Base-by-base conservation (phyloP, 176 grass and related monocot species). In the Bromus sterilis region DNA sequence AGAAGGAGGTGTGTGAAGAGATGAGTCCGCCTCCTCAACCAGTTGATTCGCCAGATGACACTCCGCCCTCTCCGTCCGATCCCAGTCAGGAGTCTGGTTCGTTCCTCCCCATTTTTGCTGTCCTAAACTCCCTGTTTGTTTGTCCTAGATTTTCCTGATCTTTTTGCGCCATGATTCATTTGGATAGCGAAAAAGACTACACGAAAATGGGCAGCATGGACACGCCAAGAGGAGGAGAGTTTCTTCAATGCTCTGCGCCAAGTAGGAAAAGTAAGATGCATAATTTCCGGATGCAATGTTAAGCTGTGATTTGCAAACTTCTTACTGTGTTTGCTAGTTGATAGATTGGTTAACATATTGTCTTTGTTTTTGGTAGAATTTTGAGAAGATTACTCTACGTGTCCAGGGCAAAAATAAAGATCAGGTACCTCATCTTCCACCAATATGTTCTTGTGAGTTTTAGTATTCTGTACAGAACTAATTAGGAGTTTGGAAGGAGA, bases 321-420 rank as follows among this genome's bases (percentile, higher is more conserved):
- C 11, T 76, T 49, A 16, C 49, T 21, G 16, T 18, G 12, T 42
- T n/a, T n/a, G 11, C 53, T 75, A 75, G 69, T 88, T 31, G 43
- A 81, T 82, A 34, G 62, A 81, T 86, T 86, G 84, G 72, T 4
- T 66, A 75, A 86, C 76, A 35, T 42, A 5, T 44, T 89, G 31
- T 48, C 58, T 65, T 78, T 73, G 26, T 73, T 80, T 84, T 42
- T 65, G 11, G 51, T 78, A 99, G 93, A 99, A 96, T 79, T 99
- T 99, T 75, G 97, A 99, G 80, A 99, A 96, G 91, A 96, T 99
- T 55, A 99, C 96, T 5, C 90, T 86, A 43, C 96, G 96, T 69
- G 91, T 99, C 66, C 93, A 99, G 90, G 93, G 96, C 86, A 99
- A 99, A 91, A 99, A 93, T 74, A 99, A 99, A 74, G 96, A 99